Percentiles rank a stretch among this genome's conserved stretches.
Conservation (phyloP, 2,329 filamentous ascomycete species). For the Pseudocercospora macadamiae region DNA sequence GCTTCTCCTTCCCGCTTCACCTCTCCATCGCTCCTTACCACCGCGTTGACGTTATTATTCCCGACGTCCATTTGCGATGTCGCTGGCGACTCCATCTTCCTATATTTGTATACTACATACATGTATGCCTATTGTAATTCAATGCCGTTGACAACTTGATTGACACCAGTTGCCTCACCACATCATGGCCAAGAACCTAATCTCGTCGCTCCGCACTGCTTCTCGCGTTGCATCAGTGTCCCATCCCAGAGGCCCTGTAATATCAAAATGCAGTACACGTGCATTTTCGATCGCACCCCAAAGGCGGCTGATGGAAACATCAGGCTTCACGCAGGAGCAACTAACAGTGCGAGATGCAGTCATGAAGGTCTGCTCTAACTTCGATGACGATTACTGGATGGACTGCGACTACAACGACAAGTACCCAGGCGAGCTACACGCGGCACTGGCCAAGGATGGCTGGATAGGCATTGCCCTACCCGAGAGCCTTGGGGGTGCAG, state of each 20-base stretch:
- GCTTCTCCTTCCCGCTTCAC: neutral
- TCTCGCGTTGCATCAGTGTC: slow-evolving; percentile 3
- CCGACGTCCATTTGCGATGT: neutral
- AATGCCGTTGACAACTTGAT: neutral
- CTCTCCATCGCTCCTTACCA: neutral
- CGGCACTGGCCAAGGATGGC: slow-evolving; percentile 71
- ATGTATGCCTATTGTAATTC: neutral
- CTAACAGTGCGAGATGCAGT: slow-evolving; percentile 73
- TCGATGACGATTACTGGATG: slow-evolving; percentile 77
- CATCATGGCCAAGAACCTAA: slow-evolving; percentile 29
- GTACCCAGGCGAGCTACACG: slow-evolving; percentile 75
- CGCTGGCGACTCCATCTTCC: slow-evolving; percentile 1
- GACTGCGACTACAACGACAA: slow-evolving; percentile 69
- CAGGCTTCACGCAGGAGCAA: slow-evolving; percentile 73
- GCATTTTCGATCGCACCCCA: slow-evolving; percentile 39
- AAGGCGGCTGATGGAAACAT: slow-evolving; percentile 67
- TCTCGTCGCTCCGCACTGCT: slow-evolving; percentile 24
- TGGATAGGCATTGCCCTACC: slow-evolving; percentile 83
- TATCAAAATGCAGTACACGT: slow-evolving; percentile 25
- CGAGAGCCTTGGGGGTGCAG: slow-evolving; percentile 72
- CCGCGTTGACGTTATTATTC: neutral
- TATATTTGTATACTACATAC: neutral
- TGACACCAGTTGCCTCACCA: no score
- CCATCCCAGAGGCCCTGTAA: neutral
- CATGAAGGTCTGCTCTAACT: slow-evolving; percentile 67